Evolutionary conservation across 2,329 filamentous ascomycete species (phyloP), one percentile per base, ranked within the genome.

Genomic region (Aspergillus viridinutans): DNA sequence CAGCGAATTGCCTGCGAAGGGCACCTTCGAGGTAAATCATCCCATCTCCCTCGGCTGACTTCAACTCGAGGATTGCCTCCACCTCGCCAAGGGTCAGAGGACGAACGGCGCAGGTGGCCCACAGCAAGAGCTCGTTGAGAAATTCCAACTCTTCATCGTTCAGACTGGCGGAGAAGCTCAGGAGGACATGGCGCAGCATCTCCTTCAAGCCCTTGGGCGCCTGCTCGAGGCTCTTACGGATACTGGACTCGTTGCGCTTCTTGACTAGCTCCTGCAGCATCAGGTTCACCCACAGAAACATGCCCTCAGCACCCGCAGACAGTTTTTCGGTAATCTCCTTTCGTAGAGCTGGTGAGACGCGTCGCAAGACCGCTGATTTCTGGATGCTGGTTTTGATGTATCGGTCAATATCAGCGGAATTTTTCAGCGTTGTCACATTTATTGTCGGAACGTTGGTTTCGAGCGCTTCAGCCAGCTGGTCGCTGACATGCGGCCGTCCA

Each of bases 241-340:
- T 81, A 9, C 54, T 58, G 14, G 53, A 50, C 0, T 77, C 77
- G 6, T 74, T 71, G 0, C 78, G 76, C 55, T 80, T 75, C 32
- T 76, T 58, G 43, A 54, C 75, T 23, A 81, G 68, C 50, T 83
- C 81, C 4, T 76, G 76, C 3, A 83, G 55, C 79, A 81, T 81
- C 48, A 81, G 76, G 55, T 80, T 77, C 49, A 79, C 79, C 49
- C 80, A 72, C 21, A 81, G 78, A 60, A 81, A 81, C 20, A 81
- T 72, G 0, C 79, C 79, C 21, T 79, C 75, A 1, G 78, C 78
- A 21, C 76, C 74, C 5, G 70, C 69, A 3, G 71, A 70, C 64
- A 81, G 72, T 7, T 71, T 73, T 2, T 73, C 64, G 2, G 77
- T 69, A 3, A 81, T 72, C 32, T 75, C 70, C 14, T 72, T 23